Percentiles rank a stretch among this genome's conserved stretches.
Evolutionary conservation across 2,329 filamentous ascomycete species (phyloP).

Genomic region (Ceratocystis lukuohia): DNA sequence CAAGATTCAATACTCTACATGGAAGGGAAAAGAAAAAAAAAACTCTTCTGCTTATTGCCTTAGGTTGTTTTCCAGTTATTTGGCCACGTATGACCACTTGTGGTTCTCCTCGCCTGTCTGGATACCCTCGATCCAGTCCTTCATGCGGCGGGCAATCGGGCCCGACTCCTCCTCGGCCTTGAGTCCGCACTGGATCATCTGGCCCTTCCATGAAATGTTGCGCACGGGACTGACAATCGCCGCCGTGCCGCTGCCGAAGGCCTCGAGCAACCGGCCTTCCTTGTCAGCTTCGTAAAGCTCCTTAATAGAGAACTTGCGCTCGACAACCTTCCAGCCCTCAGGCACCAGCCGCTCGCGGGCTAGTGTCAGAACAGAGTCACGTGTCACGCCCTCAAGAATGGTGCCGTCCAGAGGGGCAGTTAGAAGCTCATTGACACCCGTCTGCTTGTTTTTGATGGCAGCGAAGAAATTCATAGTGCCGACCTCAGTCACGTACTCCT

Average conservation of each 20-base stretch:
- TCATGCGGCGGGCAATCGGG: slow-evolving; percentile 72
- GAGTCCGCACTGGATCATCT: slow-evolving; percentile 70
- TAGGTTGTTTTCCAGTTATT: slow-evolving; percentile 22
- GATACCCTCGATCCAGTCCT: slow-evolving; percentile 89
- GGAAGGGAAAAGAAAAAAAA: no score
- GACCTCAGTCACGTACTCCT: slow-evolving; percentile 92
- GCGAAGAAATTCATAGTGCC: slow-evolving; percentile 99
- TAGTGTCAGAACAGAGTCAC: slow-evolving; percentile 78
- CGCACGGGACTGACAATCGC: slow-evolving; percentile 86
- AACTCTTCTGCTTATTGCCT: no score
- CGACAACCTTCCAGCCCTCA: slow-evolving; percentile 75
- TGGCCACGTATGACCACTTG: slow-evolving; percentile 61
- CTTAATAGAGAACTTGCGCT: slow-evolving; percentile 85
- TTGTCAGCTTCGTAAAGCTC: slow-evolving; percentile 68
- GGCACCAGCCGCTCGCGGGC: slow-evolving; percentile 71
- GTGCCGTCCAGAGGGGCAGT: slow-evolving; percentile 96
- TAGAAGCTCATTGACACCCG: slow-evolving; percentile 79
- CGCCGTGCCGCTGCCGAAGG: slow-evolving; percentile 86
- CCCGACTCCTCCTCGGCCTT: slow-evolving; percentile 73
- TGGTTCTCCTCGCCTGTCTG: slow-evolving; percentile 92
- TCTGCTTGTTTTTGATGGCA: slow-evolving; percentile 70
- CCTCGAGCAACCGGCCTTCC: slow-evolving; percentile 80
- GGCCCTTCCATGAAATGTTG: slow-evolving; percentile 76
- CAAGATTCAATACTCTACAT: no score
- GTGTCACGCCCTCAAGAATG: slow-evolving; percentile 86